Evolutionary conservation across 805 yeast genomes (phyloP), one percentile per base, ranked within the genome.

Genomic region (Myxozyma neotropica): DNA sequence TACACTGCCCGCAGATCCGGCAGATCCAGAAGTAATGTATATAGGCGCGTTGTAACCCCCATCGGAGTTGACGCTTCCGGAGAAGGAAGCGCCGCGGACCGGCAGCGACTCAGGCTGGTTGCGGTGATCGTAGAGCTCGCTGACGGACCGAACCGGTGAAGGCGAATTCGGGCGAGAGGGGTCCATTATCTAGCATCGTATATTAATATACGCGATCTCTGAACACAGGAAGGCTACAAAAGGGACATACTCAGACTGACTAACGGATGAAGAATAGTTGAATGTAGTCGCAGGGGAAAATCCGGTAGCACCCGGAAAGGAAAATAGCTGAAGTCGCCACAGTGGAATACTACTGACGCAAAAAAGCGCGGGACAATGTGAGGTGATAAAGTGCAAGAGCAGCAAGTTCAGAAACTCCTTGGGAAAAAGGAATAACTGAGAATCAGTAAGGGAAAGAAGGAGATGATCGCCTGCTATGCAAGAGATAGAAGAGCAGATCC

Each of bases 111-210:
- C 80, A 3, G 80, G 75, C 63, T 80, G 82, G 65, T 76, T 74
- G 59, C 83, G 76, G 66, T 80, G 83, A 67, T 80, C 83, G 61
- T 79, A 73, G 36, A 80, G 69, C 53, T 72, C 79, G 52, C 42
- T 54, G 17, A 61, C 51, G 17, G 61, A 36, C 23, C 35, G 48
- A 21, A 52, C 51, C 10, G 63, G 63, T 21, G 53, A 48, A 12
- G 53, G 53, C 12, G 65, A 63, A 48, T 53, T 48, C 31, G 55
- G 59, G 27, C 64, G 64, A 4, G 67, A 63, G 6, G 60, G 42
- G 7, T 55, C 59, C 64, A 63, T 63, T 45, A n/a, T 51, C 46
- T 33, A 23, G 7, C 4, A 26, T 17, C 19, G 23, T 19, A 43
- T 10, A 15, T 5, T 10, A 10, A 8, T n/a, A 10, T 27, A 40